Base-by-base conservation (phyloP, 768 basidiomycete species). In the Rhodotorula paludigena region DNA sequence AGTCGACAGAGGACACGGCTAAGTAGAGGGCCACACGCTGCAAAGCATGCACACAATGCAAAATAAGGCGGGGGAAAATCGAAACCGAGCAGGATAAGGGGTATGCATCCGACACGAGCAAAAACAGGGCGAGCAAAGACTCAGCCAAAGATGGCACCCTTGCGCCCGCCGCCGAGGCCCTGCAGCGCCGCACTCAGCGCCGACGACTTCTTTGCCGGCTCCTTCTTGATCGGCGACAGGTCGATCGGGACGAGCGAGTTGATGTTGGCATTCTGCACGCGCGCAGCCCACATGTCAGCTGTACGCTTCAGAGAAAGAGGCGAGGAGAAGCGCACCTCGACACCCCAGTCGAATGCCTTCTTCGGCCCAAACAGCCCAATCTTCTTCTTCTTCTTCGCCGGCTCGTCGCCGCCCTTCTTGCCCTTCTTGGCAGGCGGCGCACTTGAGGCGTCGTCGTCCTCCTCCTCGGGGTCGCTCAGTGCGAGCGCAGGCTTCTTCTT, bases 201-300 rank as follows among this genome's bases (percentile, higher is more conserved):
- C 28, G 55, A 45, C 10, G 32, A 12, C 61, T 60, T 60, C 62
- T 63, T 63, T 12, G 35, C 28, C 42, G 16, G 38, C 15, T 36
- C 39, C 15, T 39, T 25, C 63, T 72, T 72, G 63, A 68, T 63
- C 12, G 71, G 71, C 48, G 71, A 72, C 28, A 72, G 52, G 35
- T 64, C 53, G 11, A 42, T 30, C 7, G 71, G 71, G 38, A 72
- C 36, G 1, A 61, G 35, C 25, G 57, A 59, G 48, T 66, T 64
- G 56, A 68, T 30, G 57, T 72, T 60, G 41, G 64, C 66, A 38
- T 55, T 63, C 71, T 72, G 57, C 14, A 5, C 20, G 18, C 2
- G 16, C 18, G n/a, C 30, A 39, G 36, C 32, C 63, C 55, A 64
- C 36, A 33, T 28, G 20, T 55, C 52, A 15, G 16, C 3, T 12